Percentiles rank a stretch among this genome's conserved stretches.
phyloP scores from a whole-genome alignment of 1,284 basidiomycete species.

The Laetiporus sulphureus region DNA sequence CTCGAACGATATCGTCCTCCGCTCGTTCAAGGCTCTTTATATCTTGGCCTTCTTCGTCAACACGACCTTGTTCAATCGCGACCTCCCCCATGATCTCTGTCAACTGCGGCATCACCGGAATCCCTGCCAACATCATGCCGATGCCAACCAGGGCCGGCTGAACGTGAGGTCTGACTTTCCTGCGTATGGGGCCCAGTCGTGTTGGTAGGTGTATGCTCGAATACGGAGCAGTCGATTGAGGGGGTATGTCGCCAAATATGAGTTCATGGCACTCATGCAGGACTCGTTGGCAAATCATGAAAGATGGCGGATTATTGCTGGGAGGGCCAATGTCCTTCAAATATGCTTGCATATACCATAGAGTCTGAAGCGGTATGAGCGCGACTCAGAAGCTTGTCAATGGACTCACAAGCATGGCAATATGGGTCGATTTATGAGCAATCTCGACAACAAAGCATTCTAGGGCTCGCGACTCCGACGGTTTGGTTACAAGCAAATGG shows the following conservation, averaged over 20 bases:
- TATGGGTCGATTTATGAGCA: constrained; percentile 85
- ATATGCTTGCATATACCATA: constrained; percentile 97
- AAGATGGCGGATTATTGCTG: constrained; percentile 69
- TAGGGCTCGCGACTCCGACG: constrained; percentile 83
- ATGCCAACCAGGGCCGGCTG: constrained; percentile 83
- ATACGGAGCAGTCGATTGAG: constrained; percentile 61
- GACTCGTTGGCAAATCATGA: constrained; percentile 89
- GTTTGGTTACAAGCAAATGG: constrained; percentile 87
- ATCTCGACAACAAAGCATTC: constrained; percentile 88
- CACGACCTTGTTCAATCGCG: constrained; percentile 84
- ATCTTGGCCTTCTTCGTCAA: constrained; percentile 46
- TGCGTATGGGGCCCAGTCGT: constrained; percentile 42
- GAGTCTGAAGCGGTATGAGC: constrained; percentile 52
- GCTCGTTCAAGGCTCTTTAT: constrained; percentile 42
- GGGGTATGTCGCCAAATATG: constrained; percentile 87
- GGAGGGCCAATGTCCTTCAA: constrained; percentile 77
- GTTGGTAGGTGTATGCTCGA: constrained; percentile 42
- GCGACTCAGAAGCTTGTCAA: constrained; percentile 7
- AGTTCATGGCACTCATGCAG: constrained; percentile 94
- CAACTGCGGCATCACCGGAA: constrained; percentile 73
- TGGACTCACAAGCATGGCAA: constrained; percentile 82
- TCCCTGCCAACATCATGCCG: constrained; percentile 74
- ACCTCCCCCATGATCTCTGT: constrained; percentile 74
- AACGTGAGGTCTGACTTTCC: constrained; percentile 66
- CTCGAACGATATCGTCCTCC: constrained; percentile 28